Evolutionary conservation across 1,284 basidiomycete genomes (phyloP).

Genomic region (Sporisorium exsertum): DNA sequence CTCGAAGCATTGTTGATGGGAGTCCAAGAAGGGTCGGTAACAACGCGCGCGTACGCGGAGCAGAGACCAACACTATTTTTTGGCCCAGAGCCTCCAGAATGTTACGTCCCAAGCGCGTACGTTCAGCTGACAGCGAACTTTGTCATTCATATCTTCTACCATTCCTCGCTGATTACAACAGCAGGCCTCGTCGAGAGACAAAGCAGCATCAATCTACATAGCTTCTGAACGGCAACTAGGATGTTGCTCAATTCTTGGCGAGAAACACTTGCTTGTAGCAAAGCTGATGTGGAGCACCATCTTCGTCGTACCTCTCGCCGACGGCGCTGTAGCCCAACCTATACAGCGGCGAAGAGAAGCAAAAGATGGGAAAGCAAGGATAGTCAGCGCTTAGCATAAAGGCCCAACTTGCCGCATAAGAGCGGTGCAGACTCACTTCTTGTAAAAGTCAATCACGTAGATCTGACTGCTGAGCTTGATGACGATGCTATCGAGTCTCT

Average conservation of each 20-base stretch:
- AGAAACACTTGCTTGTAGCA: slow-evolving; percentile 44
- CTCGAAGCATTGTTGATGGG: neutral
- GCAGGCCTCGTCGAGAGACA: neutral
- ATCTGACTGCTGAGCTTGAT: slow-evolving; percentile 56
- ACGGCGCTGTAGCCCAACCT: slow-evolving; percentile 43
- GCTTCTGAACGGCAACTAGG: neutral
- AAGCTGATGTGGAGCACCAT: slow-evolving; percentile 47
- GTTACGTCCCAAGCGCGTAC: slow-evolving; percentile 4
- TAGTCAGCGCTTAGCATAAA: neutral
- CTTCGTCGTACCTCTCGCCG: slow-evolving; percentile 44
- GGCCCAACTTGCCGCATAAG: neutral
- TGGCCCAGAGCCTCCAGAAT: neutral
- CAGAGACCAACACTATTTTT: slow-evolving; percentile 16
- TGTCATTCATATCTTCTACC: neutral
- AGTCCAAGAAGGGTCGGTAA: neutral
- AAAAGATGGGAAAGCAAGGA: neutral
- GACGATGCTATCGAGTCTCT: slow-evolving; percentile 37
- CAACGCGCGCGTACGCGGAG: slow-evolving; percentile 7
- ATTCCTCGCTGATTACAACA: neutral
- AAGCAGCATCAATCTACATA: neutral
- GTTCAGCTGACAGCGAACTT: neutral
- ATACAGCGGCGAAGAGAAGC: neutral
- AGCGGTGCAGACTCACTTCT: slow-evolving; percentile 28
- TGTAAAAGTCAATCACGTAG: slow-evolving; percentile 40
- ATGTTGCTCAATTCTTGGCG: slow-evolving; percentile 3